phyloP scores from a whole-genome alignment of 345 rosid genomes.

The Eucalyptus leucophloia region DNA sequence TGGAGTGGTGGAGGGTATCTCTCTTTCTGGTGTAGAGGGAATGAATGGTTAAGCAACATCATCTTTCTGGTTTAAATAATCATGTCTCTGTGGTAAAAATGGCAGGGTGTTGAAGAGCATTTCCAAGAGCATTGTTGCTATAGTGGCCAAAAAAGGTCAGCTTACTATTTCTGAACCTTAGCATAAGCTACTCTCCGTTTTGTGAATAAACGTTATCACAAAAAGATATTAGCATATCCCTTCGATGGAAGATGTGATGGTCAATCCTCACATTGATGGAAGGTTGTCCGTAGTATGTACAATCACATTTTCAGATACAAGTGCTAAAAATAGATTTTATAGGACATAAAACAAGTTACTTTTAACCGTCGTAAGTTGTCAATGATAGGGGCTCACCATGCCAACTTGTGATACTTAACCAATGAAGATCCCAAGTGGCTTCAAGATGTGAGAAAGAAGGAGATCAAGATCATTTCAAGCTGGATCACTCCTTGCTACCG shows the following conservation, averaged over 20 bases:
- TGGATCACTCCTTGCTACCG: slow-evolving; percentile 35
- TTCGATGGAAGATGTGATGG: background rate
- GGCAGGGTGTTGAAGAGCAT: slow-evolving; percentile 36
- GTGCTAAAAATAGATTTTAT: too few species aligned
- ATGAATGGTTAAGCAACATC: background rate
- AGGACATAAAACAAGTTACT: too few species aligned
- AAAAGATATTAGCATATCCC: background rate
- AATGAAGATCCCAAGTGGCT: slow-evolving; percentile 43
- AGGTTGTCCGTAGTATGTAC: background rate
- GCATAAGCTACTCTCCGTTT: background rate
- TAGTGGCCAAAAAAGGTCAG: slow-evolving; percentile 38
- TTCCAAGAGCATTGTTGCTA: slow-evolving; percentile 32
- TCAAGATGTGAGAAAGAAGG: slow-evolving; percentile 21
- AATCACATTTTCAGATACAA: background rate
- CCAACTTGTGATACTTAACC: slow-evolving; percentile 42
- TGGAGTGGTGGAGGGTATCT: slow-evolving; percentile 62
- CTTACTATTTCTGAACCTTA: background rate
- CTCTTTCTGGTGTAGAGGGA: background rate
- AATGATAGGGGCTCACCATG: slow-evolving; percentile 46
- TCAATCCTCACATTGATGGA: background rate
- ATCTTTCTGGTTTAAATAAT: background rate
- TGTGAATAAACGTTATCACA: background rate
- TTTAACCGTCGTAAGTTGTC: background rate
- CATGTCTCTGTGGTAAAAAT: background rate
- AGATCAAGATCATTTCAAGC: slow-evolving; percentile 11